Evolutionary conservation across 257 asterid genomes (phyloP).

Genomic region (Cordia subcordata): DNA sequence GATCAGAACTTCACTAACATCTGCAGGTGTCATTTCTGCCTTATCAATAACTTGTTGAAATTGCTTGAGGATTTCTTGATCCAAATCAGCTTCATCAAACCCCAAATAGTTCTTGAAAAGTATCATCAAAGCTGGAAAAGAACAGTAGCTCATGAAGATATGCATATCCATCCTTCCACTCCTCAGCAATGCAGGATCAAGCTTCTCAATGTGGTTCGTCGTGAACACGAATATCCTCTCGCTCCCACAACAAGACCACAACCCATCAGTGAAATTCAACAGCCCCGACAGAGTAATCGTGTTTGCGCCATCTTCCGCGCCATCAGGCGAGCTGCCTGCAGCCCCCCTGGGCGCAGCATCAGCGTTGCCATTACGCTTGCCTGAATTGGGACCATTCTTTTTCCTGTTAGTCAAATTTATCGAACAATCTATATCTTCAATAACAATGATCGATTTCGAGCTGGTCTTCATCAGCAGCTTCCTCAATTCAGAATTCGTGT

Average conservation of each 20-base stretch:
- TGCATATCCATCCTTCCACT: conserved; percentile 99
- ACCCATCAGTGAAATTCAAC: conserved; percentile 83
- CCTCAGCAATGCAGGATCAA: conserved; percentile 89
- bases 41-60: conserved; percentile 38
- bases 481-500: conserved; percentile 38
- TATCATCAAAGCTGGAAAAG: conserved; percentile 56
- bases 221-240: conserved; percentile 93
- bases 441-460: conserved; percentile 40
- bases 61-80: conserved; percentile 25
- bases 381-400: conserved; percentile 2
- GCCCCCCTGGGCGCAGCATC: conserved; percentile 7
- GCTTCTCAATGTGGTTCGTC: conserved; percentile 87
- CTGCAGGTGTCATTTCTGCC: conserved; percentile 95
- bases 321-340: neutral
- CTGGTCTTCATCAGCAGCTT: conserved; percentile 38
- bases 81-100: conserved; percentile 39
- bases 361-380: neutral
- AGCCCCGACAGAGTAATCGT: conserved; percentile 84
- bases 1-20: conserved; percentile 76
- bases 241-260: conserved; percentile 97
- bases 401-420: conserved; percentile 33
- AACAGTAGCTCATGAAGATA: conserved; percentile 73
- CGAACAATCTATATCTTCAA: conserved; percentile 49
- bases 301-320: conserved; percentile 43
- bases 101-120: conserved; percentile 73